These are phyloP conservation scores for Sarcomyxa edulis DNA, from an alignment of 768 basidiomycete genomes.

Conservation along the genomic window DNA sequence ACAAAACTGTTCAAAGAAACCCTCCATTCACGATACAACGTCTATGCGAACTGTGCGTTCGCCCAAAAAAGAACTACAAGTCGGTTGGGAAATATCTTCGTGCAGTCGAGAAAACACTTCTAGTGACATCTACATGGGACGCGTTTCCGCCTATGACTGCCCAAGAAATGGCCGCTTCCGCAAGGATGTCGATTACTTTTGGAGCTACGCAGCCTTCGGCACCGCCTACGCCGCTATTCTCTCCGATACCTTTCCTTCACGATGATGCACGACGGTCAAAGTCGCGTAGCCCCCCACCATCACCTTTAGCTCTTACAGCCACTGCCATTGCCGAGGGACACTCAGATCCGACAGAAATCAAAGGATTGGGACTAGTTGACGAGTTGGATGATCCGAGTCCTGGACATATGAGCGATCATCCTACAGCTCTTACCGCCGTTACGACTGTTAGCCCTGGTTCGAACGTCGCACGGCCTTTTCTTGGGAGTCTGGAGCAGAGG, in stretches of 20 bases:
- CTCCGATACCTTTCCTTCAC: conserved; percentile 84
- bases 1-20: conserved; percentile 25
- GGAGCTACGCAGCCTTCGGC: conserved; percentile 45
- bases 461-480: conserved; percentile 37
- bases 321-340: conserved; percentile 22
- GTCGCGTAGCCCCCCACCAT: conserved; percentile 75
- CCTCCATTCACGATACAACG: conserved; percentile 90
- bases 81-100: conserved; percentile 84
- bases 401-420: conserved; percentile 80
- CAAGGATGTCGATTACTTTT: conserved; percentile 39
- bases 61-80: conserved; percentile 68
- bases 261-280: conserved; percentile 76
- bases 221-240: conserved; percentile 79
- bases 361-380: conserved; percentile 73
- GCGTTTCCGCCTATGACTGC: conserved; percentile 36
- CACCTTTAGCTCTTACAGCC: conserved; percentile 52
- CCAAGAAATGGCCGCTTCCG: too few relatives aligned
- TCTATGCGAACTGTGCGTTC: conserved; percentile 73
- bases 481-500: conserved; percentile 53
- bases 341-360: conserved; percentile 35
- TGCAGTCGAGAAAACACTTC: conserved; percentile 75
- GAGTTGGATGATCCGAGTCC: conserved; percentile 82
- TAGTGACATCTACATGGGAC: conserved; percentile 78
- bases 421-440: conserved; percentile 62
- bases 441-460: conserved; percentile 34